A percentile compares a stretch with the other conserved stretches of the same genome.
Evolutionary conservation across 169 alveolate genomes (phyloP).

Genomic region (Theileria sp.): DNA sequence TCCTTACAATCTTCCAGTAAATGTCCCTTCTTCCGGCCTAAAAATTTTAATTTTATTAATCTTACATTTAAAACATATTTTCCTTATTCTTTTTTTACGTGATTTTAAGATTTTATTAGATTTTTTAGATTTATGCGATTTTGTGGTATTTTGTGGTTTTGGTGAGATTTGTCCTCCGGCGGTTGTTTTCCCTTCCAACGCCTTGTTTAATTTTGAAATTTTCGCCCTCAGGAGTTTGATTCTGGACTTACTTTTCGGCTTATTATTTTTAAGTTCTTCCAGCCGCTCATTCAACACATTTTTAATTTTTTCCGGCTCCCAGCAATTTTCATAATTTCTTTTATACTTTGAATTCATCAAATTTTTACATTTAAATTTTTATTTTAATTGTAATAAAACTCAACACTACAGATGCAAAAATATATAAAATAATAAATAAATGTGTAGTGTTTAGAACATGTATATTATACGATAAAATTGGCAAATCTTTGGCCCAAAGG

Average conservation of each 20-base stretch:
- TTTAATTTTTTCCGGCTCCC: slow-evolving; percentile 46
- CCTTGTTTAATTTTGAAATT: slow-evolving; percentile 24
- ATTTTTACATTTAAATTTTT: too few relatives aligned
- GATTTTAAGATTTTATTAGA: not conserved
- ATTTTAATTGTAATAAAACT: too few relatives aligned
- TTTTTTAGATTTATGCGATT: not conserved
- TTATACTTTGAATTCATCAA: slow-evolving; percentile 31
- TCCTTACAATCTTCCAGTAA: slow-evolving; percentile 43
- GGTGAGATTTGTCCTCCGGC: slow-evolving; percentile 55
- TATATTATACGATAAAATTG: slow-evolving; percentile 5
- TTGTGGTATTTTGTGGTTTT: not conserved
- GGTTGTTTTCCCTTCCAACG: slow-evolving; percentile 38
- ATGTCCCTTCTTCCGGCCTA: slow-evolving; percentile 65
- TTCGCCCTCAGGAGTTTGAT: slow-evolving; percentile 27
- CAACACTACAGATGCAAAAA: not conserved
- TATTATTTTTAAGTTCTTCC: slow-evolving; percentile 40
- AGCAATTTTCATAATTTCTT: slow-evolving; percentile 40
- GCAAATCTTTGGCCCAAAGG: not conserved
- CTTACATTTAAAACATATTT: slow-evolving; percentile 55
- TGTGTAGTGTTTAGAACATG: not conserved
- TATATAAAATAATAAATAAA: too few relatives aligned
- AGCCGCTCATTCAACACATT: slow-evolving; percentile 19
- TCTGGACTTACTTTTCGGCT: slow-evolving; percentile 36
- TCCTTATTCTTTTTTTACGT: slow-evolving; percentile 7
- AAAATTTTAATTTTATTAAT: not conserved